A percentile compares a stretch with the other conserved stretches of the same genome.
These are phyloP conservation scores for Alternaria tenuissima DNA, from an alignment of 2,329 filamentous ascomycete species.

Conservation along the genomic window DNA sequence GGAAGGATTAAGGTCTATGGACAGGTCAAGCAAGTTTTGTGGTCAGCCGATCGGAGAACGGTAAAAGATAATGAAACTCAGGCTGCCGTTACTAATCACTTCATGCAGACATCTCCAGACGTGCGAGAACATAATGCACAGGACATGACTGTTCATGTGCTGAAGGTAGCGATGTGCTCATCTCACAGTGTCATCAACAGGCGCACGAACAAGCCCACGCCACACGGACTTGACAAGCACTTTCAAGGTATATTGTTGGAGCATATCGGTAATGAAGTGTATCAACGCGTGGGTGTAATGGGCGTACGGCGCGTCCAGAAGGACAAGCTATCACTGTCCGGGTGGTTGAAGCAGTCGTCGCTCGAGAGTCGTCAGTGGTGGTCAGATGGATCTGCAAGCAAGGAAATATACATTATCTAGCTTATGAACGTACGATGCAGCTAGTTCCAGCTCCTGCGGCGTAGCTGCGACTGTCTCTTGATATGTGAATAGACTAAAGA, in stretches of 20 bases:
- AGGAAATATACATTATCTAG: neutral
- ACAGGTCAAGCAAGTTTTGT: too few species aligned
- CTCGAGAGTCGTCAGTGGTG: too few species aligned
- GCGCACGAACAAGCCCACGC: too few species aligned
- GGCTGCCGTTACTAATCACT: too few species aligned
- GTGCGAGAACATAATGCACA: neutral
- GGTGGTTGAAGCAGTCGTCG: too few species aligned
- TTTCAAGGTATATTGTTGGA: too few species aligned
- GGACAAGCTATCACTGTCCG: neutral
- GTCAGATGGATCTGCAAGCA: neutral
- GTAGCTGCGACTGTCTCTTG: neutral
- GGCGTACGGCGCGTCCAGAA: too few species aligned
- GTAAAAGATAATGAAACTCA: too few species aligned
- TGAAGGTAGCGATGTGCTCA: neutral
- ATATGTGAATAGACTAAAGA: neutral
- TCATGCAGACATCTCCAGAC: neutral
- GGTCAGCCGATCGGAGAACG: too few species aligned
- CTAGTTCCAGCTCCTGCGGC: accelerated
- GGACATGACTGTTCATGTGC: neutral
- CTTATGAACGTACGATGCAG: neutral
- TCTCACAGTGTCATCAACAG: too few species aligned
- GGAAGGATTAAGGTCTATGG: too few species aligned
- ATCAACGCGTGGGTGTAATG: neutral
- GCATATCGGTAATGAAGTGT: neutral
- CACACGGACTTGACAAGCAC: neutral